phyloP scores from a whole-genome alignment of 2,329 filamentous ascomycete genomes.

The Nannizziopsis barbatae region DNA sequence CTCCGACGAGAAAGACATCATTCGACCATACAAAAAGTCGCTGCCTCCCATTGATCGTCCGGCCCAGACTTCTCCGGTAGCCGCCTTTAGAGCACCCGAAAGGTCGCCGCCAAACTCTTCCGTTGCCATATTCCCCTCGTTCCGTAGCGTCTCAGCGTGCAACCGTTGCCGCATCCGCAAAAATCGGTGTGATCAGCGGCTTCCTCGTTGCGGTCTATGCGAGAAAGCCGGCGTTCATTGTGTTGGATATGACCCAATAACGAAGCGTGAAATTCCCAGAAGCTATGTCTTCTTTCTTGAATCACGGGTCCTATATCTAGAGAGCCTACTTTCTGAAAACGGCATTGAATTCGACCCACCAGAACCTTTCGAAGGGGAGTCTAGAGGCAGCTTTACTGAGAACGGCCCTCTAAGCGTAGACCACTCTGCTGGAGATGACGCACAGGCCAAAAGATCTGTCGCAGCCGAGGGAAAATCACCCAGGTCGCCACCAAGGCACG shows the following conservation, averaged over 20 bases:
- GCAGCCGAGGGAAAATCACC: background rate
- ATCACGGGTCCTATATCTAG: conserved; percentile 70
- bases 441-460: background rate
- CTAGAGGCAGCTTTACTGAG: conserved; percentile 15
- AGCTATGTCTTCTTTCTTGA: conserved; percentile 93
- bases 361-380: conserved; percentile 50
- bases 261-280: conserved; percentile 86
- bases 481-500: background rate
- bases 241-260: conserved; percentile 92
- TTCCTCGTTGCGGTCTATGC: conserved; percentile 83
- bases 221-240: conserved; percentile 87
- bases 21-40: conserved; percentile 1
- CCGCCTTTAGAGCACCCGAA: conserved; percentile 12
- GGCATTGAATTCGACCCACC: conserved; percentile 62
- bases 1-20: conserved; percentile 4
- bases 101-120: conserved; percentile 17
- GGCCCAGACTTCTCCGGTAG: conserved; percentile 1
- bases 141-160: conserved; percentile 85
- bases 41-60: conserved; percentile 5
- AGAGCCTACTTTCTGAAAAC: conserved; percentile 59
- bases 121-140: conserved; percentile 37
- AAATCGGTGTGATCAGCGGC: conserved; percentile 86
- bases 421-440: background rate
- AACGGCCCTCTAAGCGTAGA: background rate
- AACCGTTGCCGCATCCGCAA: conserved; percentile 86